These are phyloP conservation scores for Boletales sp. DNA, from an alignment of 768 basidiomycete genomes.

Conservation along the genomic window DNA sequence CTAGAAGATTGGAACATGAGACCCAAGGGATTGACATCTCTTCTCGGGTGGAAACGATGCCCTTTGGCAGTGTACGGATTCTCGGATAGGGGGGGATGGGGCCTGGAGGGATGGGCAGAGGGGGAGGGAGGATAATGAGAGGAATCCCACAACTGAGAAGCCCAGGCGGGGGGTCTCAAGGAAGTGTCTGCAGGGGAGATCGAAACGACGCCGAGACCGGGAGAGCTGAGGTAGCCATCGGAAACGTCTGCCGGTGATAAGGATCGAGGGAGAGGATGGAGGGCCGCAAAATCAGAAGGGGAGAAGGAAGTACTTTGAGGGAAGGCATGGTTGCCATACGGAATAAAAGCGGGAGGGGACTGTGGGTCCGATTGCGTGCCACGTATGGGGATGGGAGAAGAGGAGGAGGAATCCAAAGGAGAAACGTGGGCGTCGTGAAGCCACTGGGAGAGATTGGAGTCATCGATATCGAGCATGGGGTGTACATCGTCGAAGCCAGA, in stretches of 20 bases:
- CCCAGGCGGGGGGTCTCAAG: constrained; percentile 60
- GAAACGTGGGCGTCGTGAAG: constrained; percentile 55
- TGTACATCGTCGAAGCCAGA: constrained; percentile 31
- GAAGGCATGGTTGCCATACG: constrained; percentile 48
- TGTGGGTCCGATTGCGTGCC: constrained; percentile 39
- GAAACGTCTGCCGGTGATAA: constrained; percentile 54
- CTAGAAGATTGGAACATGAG: constrained; percentile 69
- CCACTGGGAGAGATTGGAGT: constrained; percentile 52
- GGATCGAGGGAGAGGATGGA: constrained; percentile 61
- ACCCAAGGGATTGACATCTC: constrained; percentile 39
- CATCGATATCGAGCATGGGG: constrained; percentile 39
- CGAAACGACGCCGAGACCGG: constrained; percentile 47
- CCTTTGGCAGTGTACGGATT: constrained; percentile 41
- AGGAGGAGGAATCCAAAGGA: constrained; percentile 33
- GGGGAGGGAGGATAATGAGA: constrained; percentile 45
- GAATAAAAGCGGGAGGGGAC: constrained; percentile 44
- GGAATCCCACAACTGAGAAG: constrained; percentile 60
- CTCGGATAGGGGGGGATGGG: constrained; percentile 45
- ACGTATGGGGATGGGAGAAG: constrained; percentile 66
- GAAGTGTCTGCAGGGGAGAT: constrained; percentile 62
- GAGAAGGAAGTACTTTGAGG: constrained; percentile 53
- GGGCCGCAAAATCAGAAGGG: constrained; percentile 56
- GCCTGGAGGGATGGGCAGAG: constrained; percentile 34
- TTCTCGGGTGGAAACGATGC: constrained; percentile 39
- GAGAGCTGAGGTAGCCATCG: constrained; percentile 41